Conservation (phyloP, 164 flowering plant species). For the Houttuynia cordata region DNA sequence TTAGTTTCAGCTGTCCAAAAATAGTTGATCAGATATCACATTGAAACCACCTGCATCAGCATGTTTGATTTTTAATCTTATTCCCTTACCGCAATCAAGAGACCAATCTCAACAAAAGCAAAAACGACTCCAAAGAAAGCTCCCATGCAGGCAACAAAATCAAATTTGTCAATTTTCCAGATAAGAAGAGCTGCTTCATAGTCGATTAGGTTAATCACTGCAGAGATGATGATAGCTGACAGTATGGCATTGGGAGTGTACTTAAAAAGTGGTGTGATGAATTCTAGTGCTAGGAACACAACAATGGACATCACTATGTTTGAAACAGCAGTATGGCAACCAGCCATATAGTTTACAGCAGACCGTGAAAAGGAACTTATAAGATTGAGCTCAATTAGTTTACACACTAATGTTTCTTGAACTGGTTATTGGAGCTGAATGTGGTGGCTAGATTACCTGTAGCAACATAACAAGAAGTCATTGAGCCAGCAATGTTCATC, state of each 20-base stretch:
- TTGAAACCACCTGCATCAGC: too few relatives aligned
- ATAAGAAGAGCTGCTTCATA: constrained; percentile 50
- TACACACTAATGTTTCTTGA: too few relatives aligned
- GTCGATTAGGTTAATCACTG: constrained; percentile 67
- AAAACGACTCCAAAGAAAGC: constrained; percentile 88
- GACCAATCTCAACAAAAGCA: constrained; percentile 72
- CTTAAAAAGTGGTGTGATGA: too few relatives aligned
- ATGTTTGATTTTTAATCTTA: too few relatives aligned
- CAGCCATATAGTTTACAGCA: constrained; percentile 89
- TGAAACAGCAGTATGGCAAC: too few relatives aligned
- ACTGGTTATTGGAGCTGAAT: too few relatives aligned
- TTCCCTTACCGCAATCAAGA: constrained; percentile 67
- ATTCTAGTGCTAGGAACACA: too few relatives aligned
- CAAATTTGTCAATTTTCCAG: too few relatives aligned
- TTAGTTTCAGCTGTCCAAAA: too few relatives aligned
- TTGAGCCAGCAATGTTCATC: too few relatives aligned
- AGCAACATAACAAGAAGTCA: constrained; percentile 85
- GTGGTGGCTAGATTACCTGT: constrained; percentile 34
- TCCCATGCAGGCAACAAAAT: constrained; percentile 86
- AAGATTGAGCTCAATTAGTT: not conserved
- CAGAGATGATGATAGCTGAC: constrained; percentile 76
- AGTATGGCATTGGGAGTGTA: constrained; percentile 79
- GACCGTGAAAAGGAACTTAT: constrained; percentile 94
- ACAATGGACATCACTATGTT: too few relatives aligned
- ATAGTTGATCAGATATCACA: too few relatives aligned